These are phyloP conservation scores for Acidomyces sp. DNA, from an alignment of 495 filamentous ascomycete species.

Conservation along the genomic window DNA sequence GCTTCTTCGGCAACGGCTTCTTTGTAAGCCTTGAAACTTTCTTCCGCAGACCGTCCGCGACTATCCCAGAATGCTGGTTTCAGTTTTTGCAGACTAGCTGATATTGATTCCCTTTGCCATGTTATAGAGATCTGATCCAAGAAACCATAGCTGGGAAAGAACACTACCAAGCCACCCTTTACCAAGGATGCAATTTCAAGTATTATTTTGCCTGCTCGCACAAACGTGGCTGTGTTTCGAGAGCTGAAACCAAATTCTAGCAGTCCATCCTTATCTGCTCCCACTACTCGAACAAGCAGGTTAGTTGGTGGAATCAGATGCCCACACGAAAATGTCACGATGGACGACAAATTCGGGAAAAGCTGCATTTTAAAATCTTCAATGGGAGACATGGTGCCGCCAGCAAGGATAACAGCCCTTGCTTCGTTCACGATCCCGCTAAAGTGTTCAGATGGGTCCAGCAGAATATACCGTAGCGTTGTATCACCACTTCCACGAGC, in stretches of 20 bases:
- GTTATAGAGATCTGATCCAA: slow-evolving; percentile 54
- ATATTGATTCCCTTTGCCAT: slow-evolving; percentile 47
- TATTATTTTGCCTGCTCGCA: slow-evolving; percentile 8
- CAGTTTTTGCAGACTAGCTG: slow-evolving; percentile 16
- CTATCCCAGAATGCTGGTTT: slow-evolving; percentile 31
- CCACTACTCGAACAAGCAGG: slow-evolving; percentile 56
- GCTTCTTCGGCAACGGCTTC: slow-evolving; percentile 45
- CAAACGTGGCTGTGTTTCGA: not conserved
- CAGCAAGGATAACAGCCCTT: slow-evolving; percentile 77
- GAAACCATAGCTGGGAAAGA: slow-evolving; percentile 91
- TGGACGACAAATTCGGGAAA: slow-evolving; percentile 61
- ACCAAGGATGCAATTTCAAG: slow-evolving; percentile 33
- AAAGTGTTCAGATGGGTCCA: slow-evolving; percentile 91
- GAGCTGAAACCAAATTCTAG: slow-evolving; percentile 17
- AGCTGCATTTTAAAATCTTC: slow-evolving; percentile 74
- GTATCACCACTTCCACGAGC: slow-evolving; percentile 44
- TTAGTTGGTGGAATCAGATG: slow-evolving; percentile 83
- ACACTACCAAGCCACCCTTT: slow-evolving; percentile 87
- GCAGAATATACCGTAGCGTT: slow-evolving; percentile 69
- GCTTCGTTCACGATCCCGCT: slow-evolving; percentile 76
- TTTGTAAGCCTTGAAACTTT: slow-evolving; percentile 57
- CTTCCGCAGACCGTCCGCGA: slow-evolving; percentile 35
- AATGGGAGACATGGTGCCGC: slow-evolving; percentile 98
- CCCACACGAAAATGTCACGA: slow-evolving; percentile 78
- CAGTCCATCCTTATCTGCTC: slow-evolving; percentile 5